Conservation (phyloP, 345 rosid species). For the Brassica rapa region DNA sequence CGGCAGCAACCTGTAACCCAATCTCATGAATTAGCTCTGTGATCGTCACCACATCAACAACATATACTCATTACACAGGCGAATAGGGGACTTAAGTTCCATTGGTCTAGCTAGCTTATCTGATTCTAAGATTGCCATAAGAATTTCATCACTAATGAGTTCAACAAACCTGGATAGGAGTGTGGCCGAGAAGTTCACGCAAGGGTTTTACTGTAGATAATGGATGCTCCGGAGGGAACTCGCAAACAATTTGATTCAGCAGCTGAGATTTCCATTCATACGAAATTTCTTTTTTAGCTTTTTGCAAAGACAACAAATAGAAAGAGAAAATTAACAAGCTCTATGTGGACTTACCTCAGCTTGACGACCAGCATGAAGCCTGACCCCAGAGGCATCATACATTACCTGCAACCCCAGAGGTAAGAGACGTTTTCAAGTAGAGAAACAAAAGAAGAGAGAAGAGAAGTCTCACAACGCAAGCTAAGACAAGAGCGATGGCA, state of each 20-base stretch:
- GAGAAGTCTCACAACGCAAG: constrained; percentile 68
- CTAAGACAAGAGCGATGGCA: constrained; percentile 81
- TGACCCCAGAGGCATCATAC: constrained; percentile 96
- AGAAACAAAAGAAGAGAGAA: too few relatives aligned
- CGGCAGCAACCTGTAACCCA: constrained; percentile 72
- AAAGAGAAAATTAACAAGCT: background rate
- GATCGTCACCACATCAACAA: background rate
- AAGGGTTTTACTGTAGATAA: constrained; percentile 79
- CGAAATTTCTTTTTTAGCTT: background rate
- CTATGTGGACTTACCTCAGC: constrained; percentile 66
- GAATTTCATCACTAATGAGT: background rate
- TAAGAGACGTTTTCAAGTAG: too few relatives aligned
- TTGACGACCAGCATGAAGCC: constrained; percentile 98
- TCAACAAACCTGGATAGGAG: constrained; percentile 78
- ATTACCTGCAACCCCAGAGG: constrained; percentile 56
- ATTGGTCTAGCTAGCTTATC: background rate
- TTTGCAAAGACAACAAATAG: background rate
- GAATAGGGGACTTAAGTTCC: too few relatives aligned
- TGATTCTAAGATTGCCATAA: background rate
- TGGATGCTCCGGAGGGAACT: constrained; percentile 96
- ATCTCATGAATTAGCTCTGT: background rate
- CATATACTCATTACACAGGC: background rate
- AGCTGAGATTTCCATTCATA: constrained; percentile 50
- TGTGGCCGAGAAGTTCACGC: constrained; percentile 95
- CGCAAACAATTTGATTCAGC: constrained; percentile 94